Evolutionary conservation across 495 filamentous ascomycete genomes (phyloP), one percentile per base, ranked within the genome.

Genomic region (Aspergillus steynii): DNA sequence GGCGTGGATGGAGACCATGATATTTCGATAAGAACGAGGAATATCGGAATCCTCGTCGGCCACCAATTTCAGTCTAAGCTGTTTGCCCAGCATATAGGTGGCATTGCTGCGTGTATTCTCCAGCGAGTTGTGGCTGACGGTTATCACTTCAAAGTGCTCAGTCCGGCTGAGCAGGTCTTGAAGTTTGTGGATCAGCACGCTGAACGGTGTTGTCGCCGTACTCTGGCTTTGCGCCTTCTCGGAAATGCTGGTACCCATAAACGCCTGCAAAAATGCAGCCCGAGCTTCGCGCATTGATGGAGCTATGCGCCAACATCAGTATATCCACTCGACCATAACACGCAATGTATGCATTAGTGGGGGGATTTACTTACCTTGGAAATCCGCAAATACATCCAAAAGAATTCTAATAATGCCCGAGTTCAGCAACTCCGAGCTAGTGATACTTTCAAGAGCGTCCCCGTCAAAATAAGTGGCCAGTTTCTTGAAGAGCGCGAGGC

Each of bases 1-100:
- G 31, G 96, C 96, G 74, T 99, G 96, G 61, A 99, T 98, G 5
- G 92, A 94, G 15, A 99, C 94, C 88, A 96, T 97, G 62, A 98
- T 92, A 61, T 93, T 96, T 34, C 89, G 86, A 66, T 94, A 98
- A 14, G 86, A 77, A 27, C 85, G 82, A 28, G 93, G 94, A 53
- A 98, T 92, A 29, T 96, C 89, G 0, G 91, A 91, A 45, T 91
- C 90, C 1, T 97, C 95, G 59, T 96, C 93, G 1, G 95, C 93
- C 27, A 93, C 85, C 9, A 99, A 79, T 68, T 91, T 93, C 15
- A 99, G 83, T 29, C 93, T 87, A 29, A 99, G 84, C 67, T 99
- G 96, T 71, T 98, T 99, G 7, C 92, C 92, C 14, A 99, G 83
- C 95, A 98, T 97, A 2, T 93, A 94, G 4, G 93, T 86, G 5